A percentile compares a stretch with the other conserved stretches of the same genome.
phyloP scores from a whole-genome alignment of 2,329 filamentous ascomycete species.

The Microsporum ferrugineum region DNA sequence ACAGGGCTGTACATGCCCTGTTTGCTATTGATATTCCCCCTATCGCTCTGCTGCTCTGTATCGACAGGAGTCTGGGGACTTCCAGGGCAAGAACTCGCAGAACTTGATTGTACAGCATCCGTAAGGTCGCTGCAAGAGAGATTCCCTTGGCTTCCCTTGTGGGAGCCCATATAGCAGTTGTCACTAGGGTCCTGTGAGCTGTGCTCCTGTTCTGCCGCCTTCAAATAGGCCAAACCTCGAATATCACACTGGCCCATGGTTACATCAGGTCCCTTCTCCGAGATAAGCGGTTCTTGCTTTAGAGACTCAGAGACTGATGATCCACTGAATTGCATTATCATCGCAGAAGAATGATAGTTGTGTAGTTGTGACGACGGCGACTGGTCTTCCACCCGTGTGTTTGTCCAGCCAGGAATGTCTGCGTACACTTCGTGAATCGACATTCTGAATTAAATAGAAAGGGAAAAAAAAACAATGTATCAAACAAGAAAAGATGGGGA shows the following conservation, averaged over 20 bases:
- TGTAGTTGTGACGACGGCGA: not conserved
- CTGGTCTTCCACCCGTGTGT: not conserved
- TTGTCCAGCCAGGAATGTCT: not conserved
- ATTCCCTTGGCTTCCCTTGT: slow-evolving; percentile 2
- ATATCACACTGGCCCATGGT: not conserved
- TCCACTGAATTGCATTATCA: slow-evolving; percentile 1
- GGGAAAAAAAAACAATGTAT: not conserved
- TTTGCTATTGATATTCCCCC: slow-evolving; percentile 9
- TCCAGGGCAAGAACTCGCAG: not conserved
- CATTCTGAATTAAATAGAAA: not conserved
- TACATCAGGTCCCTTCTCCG: not conserved
- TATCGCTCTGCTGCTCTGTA: slow-evolving; percentile 7
- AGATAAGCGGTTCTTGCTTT: not conserved
- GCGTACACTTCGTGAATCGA: not conserved
- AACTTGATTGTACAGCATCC: slow-evolving; percentile 3
- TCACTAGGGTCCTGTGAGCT: not conserved
- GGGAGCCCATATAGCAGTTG: not conserved
- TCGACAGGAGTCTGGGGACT: slow-evolving; percentile 8
- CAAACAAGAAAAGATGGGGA: not conserved
- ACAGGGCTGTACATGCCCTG: slow-evolving; percentile 9
- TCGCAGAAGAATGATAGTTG: not conserved
- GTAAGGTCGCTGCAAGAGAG: slow-evolving; percentile 1
- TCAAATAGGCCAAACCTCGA: slow-evolving; percentile 3
- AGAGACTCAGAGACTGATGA: not conserved
- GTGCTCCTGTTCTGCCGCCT: not conserved